Conservation (phyloP, 768 basidiomycete species). For the Terana coerulea region DNA sequence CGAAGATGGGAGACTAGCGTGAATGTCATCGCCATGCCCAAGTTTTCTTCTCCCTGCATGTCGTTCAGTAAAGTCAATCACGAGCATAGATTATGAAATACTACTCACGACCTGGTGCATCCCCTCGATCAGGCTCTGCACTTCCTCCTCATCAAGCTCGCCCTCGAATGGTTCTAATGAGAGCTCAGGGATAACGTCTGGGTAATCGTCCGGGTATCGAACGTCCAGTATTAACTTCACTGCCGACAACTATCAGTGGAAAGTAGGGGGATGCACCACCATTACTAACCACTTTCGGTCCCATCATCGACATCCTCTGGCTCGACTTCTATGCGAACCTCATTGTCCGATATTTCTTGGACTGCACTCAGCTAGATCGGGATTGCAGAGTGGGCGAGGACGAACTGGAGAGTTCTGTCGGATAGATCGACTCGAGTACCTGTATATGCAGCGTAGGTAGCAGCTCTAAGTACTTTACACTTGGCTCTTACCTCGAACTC, state of each 20-base stretch:
- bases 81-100: conserved; percentile 2
- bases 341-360: conserved; percentile 81
- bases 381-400: conserved; percentile 29
- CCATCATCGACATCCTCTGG: conserved; percentile 75
- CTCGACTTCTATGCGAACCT: conserved; percentile 82
- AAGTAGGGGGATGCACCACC: conserved; percentile 38
- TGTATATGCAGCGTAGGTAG: conserved; percentile 29
- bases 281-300: conserved; percentile 32
- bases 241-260: conserved; percentile 29
- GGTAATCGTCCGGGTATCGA: conserved; percentile 79
- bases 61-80: not conserved
- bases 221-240: conserved; percentile 74
- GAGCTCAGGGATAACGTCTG: conserved; percentile 76
- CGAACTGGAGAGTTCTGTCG: conserved; percentile 89
- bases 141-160: conserved; percentile 57
- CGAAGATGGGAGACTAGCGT: conserved; percentile 83
- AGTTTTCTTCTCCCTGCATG: conserved; percentile 72
- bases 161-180: conserved; percentile 57
- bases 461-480: conserved; percentile 2
- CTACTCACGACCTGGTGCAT: conserved; percentile 53
- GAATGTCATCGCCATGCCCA: conserved; percentile 98
- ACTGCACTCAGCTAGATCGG: conserved; percentile 43
- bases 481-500: conserved; percentile 74
- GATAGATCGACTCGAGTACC: conserved; percentile 96
- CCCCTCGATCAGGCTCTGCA: conserved; percentile 49